Evolutionary conservation across 2,329 filamentous ascomycete genomes (phyloP).

Genomic region (Juglanconis juglandina): DNA sequence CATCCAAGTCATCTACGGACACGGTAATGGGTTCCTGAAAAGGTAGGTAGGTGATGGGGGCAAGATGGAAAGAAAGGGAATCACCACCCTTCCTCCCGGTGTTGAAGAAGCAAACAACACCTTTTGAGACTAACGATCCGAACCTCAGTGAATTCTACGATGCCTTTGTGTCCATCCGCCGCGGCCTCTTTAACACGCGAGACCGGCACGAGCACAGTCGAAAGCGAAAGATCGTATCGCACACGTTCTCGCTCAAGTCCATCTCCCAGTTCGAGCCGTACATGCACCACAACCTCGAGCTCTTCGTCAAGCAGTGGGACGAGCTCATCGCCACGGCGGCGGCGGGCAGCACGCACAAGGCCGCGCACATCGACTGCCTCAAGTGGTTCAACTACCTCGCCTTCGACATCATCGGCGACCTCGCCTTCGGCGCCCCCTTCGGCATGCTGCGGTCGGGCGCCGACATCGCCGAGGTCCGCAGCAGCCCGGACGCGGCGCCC

Average conservation of each 20-base stretch:
- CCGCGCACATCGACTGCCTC: constrained; percentile 67
- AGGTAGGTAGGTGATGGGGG: constrained; percentile 51
- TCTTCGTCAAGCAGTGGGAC: constrained; percentile 72
- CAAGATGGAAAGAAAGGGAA: background rate
- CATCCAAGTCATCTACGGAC: constrained; percentile 74
- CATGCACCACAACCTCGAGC: constrained; percentile 74
- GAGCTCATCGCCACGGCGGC: constrained; percentile 45
- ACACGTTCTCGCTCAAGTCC: constrained; percentile 81
- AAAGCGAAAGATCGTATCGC: constrained; percentile 84
- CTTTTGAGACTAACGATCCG: background rate
- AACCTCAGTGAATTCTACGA: constrained; percentile 75
- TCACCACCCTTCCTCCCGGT: background rate
- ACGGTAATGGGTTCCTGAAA: constrained; percentile 73
- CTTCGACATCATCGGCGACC: constrained; percentile 50
- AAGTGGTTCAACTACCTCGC: constrained; percentile 74
- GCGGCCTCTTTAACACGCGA: constrained; percentile 86
- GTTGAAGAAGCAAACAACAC: background rate
- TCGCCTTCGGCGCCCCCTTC: constrained; percentile 74
- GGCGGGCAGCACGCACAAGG: constrained; percentile 42
- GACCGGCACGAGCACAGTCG: constrained; percentile 77
- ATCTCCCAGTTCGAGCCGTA: constrained; percentile 85
- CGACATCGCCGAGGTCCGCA: constrained; percentile 72
- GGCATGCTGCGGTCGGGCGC: constrained; percentile 76
- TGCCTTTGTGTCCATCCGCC: constrained; percentile 81
- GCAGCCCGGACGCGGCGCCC: constrained; percentile 56